Conservation (phyloP, 2,329 filamentous ascomycete species). For the Ilyonectria mors-panacis region DNA sequence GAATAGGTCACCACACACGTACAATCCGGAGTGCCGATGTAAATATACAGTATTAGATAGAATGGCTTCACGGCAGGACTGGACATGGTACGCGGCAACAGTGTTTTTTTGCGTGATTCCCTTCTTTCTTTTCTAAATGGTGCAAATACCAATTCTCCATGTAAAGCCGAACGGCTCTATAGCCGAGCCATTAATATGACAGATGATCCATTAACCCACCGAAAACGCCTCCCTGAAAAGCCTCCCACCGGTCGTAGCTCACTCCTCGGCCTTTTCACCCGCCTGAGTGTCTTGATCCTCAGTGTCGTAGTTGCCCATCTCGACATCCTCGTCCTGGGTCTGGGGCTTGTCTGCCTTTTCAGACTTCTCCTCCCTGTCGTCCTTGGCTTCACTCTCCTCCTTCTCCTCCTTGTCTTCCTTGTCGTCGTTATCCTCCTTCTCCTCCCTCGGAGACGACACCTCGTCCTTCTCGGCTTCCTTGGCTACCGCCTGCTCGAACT, state of each 20-base stretch:
- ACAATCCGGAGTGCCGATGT: conserved; percentile 34
- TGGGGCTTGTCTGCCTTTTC: conserved; percentile 50
- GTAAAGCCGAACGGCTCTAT: conserved; percentile 35
- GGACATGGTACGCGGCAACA: conserved; percentile 28
- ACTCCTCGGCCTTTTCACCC: conserved; percentile 51
- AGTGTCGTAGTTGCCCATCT: conserved; percentile 65
- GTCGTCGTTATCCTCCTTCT: conserved; percentile 48
- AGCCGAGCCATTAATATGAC: conserved; percentile 30
- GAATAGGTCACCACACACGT: conserved; percentile 7
- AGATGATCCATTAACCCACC: conserved; percentile 39
- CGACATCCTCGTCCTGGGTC: conserved; percentile 63
- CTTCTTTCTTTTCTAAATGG: conserved; percentile 28
- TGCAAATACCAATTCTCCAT: conserved; percentile 27
- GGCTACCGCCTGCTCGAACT: conserved; percentile 46
- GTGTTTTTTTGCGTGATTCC: conserved; percentile 18
- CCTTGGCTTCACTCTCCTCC: conserved; percentile 43
- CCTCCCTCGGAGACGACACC: conserved; percentile 31
- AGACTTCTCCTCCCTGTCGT: conserved; percentile 44
- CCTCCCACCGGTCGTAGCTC: conserved; percentile 17
- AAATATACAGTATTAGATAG: conserved; percentile 43
- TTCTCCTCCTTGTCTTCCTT: conserved; percentile 49
- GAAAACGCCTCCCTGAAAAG: conserved; percentile 42
- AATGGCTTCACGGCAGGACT: conserved; percentile 42
- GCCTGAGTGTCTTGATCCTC: conserved; percentile 57
- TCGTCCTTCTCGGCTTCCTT: conserved; percentile 48